Conservation (phyloP, 2,329 filamentous ascomycete genomes). For the Curvularia lunata region DNA sequence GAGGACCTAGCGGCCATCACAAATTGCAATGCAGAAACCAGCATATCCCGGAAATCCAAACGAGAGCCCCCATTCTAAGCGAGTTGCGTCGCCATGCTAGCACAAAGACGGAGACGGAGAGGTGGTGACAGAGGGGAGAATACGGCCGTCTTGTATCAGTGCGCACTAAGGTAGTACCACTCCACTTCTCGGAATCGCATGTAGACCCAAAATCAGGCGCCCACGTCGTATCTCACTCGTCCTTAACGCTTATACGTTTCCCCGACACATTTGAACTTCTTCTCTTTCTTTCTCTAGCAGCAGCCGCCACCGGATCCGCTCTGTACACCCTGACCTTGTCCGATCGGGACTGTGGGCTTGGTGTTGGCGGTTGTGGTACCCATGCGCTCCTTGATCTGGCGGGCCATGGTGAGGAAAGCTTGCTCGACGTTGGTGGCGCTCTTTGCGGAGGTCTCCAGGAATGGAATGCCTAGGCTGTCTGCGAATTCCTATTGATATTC, state of each 20-base stretch:
- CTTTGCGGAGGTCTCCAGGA: conserved; percentile 99
- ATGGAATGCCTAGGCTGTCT: conserved; percentile 97
- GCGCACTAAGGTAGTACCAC: conserved; percentile 37
- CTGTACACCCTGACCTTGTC: conserved; percentile 92
- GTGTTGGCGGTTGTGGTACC: conserved; percentile 96
- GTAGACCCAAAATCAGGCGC: conserved; percentile 35
- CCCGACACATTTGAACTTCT: conserved; percentile 16
- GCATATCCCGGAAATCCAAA: conserved; percentile 40
- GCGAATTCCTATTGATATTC: conserved; percentile 79
- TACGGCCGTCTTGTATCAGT: conserved; percentile 32
- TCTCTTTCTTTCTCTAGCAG: conserved; percentile 68
- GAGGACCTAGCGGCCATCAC: conserved; percentile 36
- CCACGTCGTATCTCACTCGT: conserved; percentile 36
- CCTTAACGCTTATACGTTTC: conserved; percentile 22
- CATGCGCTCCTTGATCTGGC: conserved; percentile 99
- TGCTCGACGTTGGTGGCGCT: conserved; percentile 99
- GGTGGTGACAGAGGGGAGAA: conserved; percentile 27
- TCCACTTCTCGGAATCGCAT: conserved; percentile 29
- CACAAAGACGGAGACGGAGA: conserved; percentile 27
- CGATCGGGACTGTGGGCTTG: conserved; percentile 97
- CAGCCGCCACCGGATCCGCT: conserved; percentile 83
- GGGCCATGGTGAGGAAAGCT: conserved; percentile 99
- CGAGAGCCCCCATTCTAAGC: conserved; percentile 37
- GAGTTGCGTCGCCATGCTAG: conserved; percentile 35
- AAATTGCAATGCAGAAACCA: conserved; percentile 35